Conservation (phyloP, 1,284 basidiomycete genomes). For the Sutorius eximius region DNA sequence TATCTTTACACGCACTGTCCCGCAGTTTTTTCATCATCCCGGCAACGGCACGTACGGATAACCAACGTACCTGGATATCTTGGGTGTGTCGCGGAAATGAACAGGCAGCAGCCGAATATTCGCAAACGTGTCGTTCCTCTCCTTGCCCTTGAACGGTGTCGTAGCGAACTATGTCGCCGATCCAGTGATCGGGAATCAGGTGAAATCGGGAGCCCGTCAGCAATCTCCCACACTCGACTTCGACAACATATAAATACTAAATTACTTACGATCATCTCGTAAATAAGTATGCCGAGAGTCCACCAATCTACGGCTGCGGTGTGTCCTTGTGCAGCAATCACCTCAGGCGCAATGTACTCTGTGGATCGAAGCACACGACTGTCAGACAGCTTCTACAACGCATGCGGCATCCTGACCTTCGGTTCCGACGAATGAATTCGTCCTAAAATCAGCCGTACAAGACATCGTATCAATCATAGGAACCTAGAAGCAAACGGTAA, state of each 20-base stretch:
- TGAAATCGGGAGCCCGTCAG: constrained; percentile 19
- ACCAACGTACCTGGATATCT: constrained; percentile 74
- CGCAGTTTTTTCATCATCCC: constrained; percentile 15
- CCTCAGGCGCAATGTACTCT: constrained; percentile 99
- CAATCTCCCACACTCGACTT: constrained; percentile 18
- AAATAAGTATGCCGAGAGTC: constrained; percentile 98
- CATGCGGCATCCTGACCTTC: constrained; percentile 65
- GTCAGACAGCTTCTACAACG: constrained; percentile 23
- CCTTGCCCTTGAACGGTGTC: constrained; percentile 96
- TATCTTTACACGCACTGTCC: constrained; percentile 79
- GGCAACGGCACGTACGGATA: not conserved
- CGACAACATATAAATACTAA: constrained; percentile 21
- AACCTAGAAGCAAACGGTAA: constrained; percentile 46
- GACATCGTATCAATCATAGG: constrained; percentile 95
- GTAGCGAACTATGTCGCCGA: constrained; percentile 76
- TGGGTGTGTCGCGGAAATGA: constrained; percentile 83
- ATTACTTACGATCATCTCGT: constrained; percentile 97
- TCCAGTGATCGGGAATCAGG: constrained; percentile 13
- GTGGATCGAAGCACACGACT: constrained; percentile 27
- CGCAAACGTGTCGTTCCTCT: constrained; percentile 93
- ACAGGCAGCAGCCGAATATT: constrained; percentile 92
- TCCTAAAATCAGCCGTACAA: constrained; percentile 96
- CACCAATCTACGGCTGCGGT: constrained; percentile 99
- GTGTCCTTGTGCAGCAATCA: constrained; percentile 96
- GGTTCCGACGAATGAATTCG: constrained; percentile 98